These are phyloP conservation scores for Pugionium dolabratum DNA, from an alignment of 345 rosid genomes.

Conservation along the genomic window DNA sequence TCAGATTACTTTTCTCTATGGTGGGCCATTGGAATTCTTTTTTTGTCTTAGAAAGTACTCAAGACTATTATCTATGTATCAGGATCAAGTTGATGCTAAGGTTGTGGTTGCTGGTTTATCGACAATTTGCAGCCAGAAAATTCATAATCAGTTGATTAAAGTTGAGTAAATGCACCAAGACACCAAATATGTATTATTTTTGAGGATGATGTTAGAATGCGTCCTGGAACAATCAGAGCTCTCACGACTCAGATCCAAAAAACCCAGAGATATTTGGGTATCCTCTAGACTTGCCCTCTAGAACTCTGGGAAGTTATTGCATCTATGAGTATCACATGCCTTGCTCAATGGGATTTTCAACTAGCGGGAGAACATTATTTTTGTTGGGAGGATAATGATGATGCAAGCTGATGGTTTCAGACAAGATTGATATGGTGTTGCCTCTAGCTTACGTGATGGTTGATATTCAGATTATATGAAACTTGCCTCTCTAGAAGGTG, in stretches of 20 bases:
- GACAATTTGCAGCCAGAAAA: slow-evolving; percentile 47
- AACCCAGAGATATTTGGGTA: slow-evolving; percentile 90
- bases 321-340: slow-evolving; percentile 85
- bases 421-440: slow-evolving; percentile 79
- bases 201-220: slow-evolving; percentile 97
- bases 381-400: slow-evolving; percentile 99
- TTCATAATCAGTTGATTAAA: slow-evolving; percentile 94
- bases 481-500: slow-evolving; percentile 96
- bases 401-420: slow-evolving; percentile 99
- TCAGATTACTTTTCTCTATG: slow-evolving; percentile 96
- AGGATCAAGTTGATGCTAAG: slow-evolving; percentile 81
- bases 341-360: slow-evolving; percentile 99
- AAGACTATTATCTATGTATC: slow-evolving; percentile 70
- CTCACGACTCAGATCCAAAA: slow-evolving; percentile 91
- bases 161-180: slow-evolving; percentile 89
- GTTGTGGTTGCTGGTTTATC: slow-evolving; percentile 72
- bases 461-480: slow-evolving; percentile 99
- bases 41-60: slow-evolving; percentile 83
- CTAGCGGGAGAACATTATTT: slow-evolving; percentile 95
- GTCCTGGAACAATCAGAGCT: slow-evolving; percentile 94
- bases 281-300: slow-evolving; percentile 97
- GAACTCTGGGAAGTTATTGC: slow-evolving; percentile 60
- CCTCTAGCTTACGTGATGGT: slow-evolving; percentile 89
- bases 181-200: slow-evolving; percentile 24
- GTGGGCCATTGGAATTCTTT: slow-evolving; percentile 90